Evolutionary conservation across 257 asterid species (phyloP).

Genomic region (Leptodermis oblonga): DNA sequence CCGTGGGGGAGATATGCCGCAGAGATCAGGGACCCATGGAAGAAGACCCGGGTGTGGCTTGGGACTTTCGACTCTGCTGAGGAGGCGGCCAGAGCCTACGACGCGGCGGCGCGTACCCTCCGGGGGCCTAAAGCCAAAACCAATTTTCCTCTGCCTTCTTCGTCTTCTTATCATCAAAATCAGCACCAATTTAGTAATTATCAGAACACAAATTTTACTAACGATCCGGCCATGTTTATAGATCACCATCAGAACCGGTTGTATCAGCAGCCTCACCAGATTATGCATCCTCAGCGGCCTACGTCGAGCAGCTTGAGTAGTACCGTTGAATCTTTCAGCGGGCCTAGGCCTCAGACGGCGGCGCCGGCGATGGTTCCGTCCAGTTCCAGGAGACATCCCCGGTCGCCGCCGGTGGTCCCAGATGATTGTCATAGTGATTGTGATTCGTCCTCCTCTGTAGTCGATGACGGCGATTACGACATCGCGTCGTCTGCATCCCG

Average conservation of each 20-base stretch:
- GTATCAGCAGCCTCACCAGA: slow-evolving; percentile 40
- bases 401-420: slow-evolving; percentile 63
- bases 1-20: slow-evolving; percentile 80
- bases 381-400: slow-evolving; percentile 48
- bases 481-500: slow-evolving; percentile 38
- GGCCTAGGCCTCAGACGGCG: slow-evolving; percentile 43
- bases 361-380: slow-evolving; percentile 27
- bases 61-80: slow-evolving; percentile 81
- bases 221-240: slow-evolving; percentile 21
- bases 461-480: slow-evolving; percentile 48
- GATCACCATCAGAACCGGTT: slow-evolving; percentile 27
- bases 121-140: slow-evolving; percentile 70
- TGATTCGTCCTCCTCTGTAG: slow-evolving; percentile 52
- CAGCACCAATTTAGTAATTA: slow-evolving; percentile 17
- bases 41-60: slow-evolving; percentile 70
- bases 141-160: slow-evolving; percentile 40
- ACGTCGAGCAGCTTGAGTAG: slow-evolving; percentile 69
- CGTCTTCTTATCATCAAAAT: slow-evolving; percentile 14
- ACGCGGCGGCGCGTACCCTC: slow-evolving; percentile 58
- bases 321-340: slow-evolving; percentile 72
- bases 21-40: slow-evolving; percentile 75
- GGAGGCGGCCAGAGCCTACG: slow-evolving; percentile 74
- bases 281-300: slow-evolving; percentile 48
- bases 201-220: slow-evolving; percentile 17
- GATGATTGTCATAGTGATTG: slow-evolving; percentile 68